A percentile compares a stretch with the other conserved stretches of the same genome.
These are phyloP conservation scores for Sugiyamaella smithiae DNA, from an alignment of 805 yeast species.

Conservation along the genomic window DNA sequence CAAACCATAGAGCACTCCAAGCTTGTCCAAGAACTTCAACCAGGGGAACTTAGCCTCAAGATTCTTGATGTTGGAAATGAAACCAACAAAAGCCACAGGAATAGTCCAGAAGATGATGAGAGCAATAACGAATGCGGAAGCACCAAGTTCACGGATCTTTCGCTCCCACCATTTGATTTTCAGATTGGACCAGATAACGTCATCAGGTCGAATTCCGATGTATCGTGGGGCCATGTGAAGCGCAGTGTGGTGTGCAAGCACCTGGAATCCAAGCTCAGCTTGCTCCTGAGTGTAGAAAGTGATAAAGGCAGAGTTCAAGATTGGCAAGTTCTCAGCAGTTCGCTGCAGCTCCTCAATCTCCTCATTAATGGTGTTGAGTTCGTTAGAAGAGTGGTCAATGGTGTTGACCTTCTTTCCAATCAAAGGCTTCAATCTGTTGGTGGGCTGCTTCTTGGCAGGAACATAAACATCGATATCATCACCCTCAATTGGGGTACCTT, in stretches of 20 bases:
- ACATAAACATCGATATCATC: constrained; percentile 45
- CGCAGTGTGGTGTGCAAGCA: constrained; percentile 51
- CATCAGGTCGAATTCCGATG: constrained; percentile 74
- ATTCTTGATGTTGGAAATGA: constrained; percentile 79
- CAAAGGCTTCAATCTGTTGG: constrained; percentile 66
- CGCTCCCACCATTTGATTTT: constrained; percentile 57
- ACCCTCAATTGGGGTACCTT: constrained; percentile 26
- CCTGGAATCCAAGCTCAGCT: constrained; percentile 83
- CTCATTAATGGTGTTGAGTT: constrained; percentile 63
- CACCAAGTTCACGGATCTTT: constrained; percentile 52
- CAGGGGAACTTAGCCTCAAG: constrained; percentile 70
- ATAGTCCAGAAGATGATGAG: constrained; percentile 89
- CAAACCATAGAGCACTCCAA: constrained; percentile 79
- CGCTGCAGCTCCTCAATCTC: constrained; percentile 61
- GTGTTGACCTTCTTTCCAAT: constrained; percentile 85
- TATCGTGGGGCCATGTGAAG: constrained; percentile 45
- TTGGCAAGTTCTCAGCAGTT: constrained; percentile 50
- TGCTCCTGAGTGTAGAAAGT: constrained; percentile 83
- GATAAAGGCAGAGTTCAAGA: constrained; percentile 80
- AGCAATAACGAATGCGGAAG: constrained; percentile 57
- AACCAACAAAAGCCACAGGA: constrained; percentile 97
- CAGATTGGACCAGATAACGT: constrained; percentile 79
- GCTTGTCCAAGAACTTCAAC: constrained; percentile 67
- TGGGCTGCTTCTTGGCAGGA: constrained; percentile 73
- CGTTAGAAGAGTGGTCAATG: constrained; percentile 65